Conservation (phyloP, 495 filamentous ascomycete genomes). For the Pyrenula aspistea region DNA sequence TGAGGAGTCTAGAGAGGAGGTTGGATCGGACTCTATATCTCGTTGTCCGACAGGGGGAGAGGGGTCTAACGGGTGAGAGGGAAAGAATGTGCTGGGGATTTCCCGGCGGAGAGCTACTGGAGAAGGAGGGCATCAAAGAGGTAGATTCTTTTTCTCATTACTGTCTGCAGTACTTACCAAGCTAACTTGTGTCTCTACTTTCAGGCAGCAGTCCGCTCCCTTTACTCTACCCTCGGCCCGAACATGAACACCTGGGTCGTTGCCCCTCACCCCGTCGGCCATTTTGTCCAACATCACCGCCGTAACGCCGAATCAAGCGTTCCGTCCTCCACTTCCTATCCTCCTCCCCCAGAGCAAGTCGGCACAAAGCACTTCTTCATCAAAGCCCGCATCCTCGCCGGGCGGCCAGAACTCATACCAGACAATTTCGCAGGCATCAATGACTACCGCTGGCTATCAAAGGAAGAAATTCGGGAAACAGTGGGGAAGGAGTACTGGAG, state of each 20-base stretch:
- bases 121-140: slow-evolving; percentile 64
- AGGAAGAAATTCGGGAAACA: slow-evolving; percentile 65
- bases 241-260: slow-evolving; percentile 99
- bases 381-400: slow-evolving; percentile 90
- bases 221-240: slow-evolving; percentile 62
- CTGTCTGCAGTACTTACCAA: no score
- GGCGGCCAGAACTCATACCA: slow-evolving; percentile 65
- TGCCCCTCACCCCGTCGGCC: slow-evolving; percentile 78
- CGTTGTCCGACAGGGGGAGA: slow-evolving; percentile 47
- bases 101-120: slow-evolving; percentile 51
- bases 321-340: slow-evolving; percentile 5
- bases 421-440: slow-evolving; percentile 57
- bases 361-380: slow-evolving; percentile 91
- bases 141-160: no score
- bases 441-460: slow-evolving; percentile 87
- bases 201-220: slow-evolving; percentile 70
- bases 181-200: no score
- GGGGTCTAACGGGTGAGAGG: slow-evolving; percentile 14
- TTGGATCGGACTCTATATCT: slow-evolving; percentile 77
- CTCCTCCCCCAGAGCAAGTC: slow-evolving; percentile 20
- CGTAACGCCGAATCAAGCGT: slow-evolving; percentile 10
- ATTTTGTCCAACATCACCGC: slow-evolving; percentile 43
- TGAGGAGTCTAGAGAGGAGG: slow-evolving; percentile 62
- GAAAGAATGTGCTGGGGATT: slow-evolving; percentile 65
- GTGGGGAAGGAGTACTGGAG: slow-evolving; percentile 56